Base-by-base conservation (phyloP, 1,284 basidiomycete genomes). In the Marasmius oreades region DNA sequence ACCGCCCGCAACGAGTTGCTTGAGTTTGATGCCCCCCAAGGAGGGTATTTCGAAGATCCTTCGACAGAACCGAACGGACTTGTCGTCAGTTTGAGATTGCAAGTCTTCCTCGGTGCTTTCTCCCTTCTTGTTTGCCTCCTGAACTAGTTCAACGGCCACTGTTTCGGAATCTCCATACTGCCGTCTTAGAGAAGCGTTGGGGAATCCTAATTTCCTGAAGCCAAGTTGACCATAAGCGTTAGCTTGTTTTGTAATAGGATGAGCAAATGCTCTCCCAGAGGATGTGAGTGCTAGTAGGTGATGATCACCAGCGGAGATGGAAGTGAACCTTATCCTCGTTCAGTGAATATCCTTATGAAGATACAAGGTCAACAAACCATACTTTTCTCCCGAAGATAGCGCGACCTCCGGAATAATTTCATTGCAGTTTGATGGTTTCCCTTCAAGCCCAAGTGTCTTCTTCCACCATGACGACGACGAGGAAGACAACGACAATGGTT, bases 161-260 rank as follows among this genome's bases (percentile, higher is more conserved):
- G 70, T 57, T 2, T 60, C 56, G 33, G 55, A 61, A 53, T 62
- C 61, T 42, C 56, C 58, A 22, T 69, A 6, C 39, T 42, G 39
- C 16, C 20, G 39, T 16, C 5, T n/a, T 42, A 20, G 62, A 37
- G 68, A 59, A 26, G 73, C 73, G 50, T 73, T 70, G 11, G 78
- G 75, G 45, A 88, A 75, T 59, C 80, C 75, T 60, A 88, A 78
- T 62, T 80, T 87, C 63, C 77, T 84, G 66, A 86, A 81, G 12
- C 93, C 94, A 11, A 98, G 84, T 71, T 98, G 95, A 1, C 93
- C 92, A 68, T 88, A 84, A 0, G 79, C 74, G 72, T 98, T 98
- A n/a, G 88, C 94, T 7, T 81, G 72, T 53, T 84, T 81, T 59
- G 84, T 84, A 47, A 93, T 78, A 0, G 95, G 91, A 59, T 92